Evolutionary conservation across 345 rosid genomes (phyloP).

Genomic region (Luvunga scandens): DNA sequence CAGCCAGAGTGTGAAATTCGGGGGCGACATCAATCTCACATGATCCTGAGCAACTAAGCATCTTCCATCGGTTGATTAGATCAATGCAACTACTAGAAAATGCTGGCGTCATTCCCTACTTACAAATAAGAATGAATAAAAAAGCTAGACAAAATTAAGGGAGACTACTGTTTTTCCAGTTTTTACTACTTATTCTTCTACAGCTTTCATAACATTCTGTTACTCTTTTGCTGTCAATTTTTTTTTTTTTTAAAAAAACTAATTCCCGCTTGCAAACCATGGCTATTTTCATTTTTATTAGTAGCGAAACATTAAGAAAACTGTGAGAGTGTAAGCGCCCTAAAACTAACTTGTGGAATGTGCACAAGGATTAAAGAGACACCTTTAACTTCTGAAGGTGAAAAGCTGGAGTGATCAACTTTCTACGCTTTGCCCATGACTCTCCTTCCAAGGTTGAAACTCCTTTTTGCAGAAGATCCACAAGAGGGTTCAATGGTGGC

Average conservation of each 20-base stretch:
- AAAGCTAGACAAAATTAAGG: too few relatives aligned
- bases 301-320: too few relatives aligned
- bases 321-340: too few relatives aligned
- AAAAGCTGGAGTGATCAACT: constrained; percentile 18
- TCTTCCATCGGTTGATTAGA: constrained; percentile 12
- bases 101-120: constrained; percentile 18
- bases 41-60: background rate
- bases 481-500: constrained; percentile 25
- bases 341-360: too few relatives aligned
- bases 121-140: background rate
- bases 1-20: constrained; percentile 12
- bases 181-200: too few relatives aligned
- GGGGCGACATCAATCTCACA: constrained; percentile 22
- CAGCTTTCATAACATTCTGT: too few relatives aligned
- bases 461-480: constrained; percentile 16
- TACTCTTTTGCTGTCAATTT: too few relatives aligned
- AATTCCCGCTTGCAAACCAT: too few relatives aligned
- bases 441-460: constrained; percentile 24
- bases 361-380: background rate
- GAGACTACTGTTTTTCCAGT: too few relatives aligned
- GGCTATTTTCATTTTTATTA: too few relatives aligned
- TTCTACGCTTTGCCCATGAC: constrained; percentile 30
- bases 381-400: constrained; percentile 26
- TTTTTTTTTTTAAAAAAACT: too few relatives aligned
- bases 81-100: constrained; percentile 17